These are phyloP conservation scores for Metschnikowia gelsemii DNA, from an alignment of 805 yeast genomes.

Conservation along the genomic window DNA sequence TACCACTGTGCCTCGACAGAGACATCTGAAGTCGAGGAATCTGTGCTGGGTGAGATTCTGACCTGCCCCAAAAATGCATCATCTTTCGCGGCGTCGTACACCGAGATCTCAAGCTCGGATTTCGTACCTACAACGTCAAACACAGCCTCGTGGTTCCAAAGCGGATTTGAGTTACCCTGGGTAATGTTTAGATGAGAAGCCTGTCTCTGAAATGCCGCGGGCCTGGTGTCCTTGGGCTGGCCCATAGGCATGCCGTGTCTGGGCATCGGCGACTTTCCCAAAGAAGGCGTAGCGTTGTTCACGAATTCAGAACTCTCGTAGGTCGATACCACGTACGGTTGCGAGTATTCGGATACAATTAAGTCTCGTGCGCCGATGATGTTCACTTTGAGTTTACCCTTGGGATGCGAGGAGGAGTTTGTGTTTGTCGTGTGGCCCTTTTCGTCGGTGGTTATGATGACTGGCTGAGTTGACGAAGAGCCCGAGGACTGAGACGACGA, in stretches of 20 bases:
- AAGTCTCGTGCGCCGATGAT: constrained; percentile 79
- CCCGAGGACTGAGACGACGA: constrained; percentile 14
- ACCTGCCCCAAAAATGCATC: constrained; percentile 88
- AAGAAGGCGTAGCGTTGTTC: constrained; percentile 70
- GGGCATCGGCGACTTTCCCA: constrained; percentile 30
- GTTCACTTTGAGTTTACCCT: constrained; percentile 79
- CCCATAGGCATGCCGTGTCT: constrained; percentile 18
- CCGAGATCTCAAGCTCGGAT: constrained; percentile 84
- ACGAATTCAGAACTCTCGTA: constrained; percentile 90
- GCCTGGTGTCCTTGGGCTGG: constrained; percentile 24
- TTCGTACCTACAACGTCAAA: constrained; percentile 87
- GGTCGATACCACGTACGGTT: constrained; percentile 88
- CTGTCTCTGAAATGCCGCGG: constrained; percentile 40
- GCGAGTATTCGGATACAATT: constrained; percentile 53
- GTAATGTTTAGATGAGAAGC: constrained; percentile 34
- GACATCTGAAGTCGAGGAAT: constrained; percentile 37
- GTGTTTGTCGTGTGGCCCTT: constrained; percentile 33
- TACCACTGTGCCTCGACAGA: constrained; percentile 66
- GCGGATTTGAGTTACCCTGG: constrained; percentile 50
- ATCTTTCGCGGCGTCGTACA: constrained; percentile 80
- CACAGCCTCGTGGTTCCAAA: constrained; percentile 89
- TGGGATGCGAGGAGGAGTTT: constrained; percentile 46
- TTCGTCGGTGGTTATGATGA: constrained; percentile 43
- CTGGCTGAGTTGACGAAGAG: constrained; percentile 20
- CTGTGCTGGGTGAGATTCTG: constrained; percentile 61